Evolutionary conservation across 2,329 filamentous ascomycete species (phyloP), one percentile per base, ranked within the genome.

Genomic region (Cladobotryum protrusum): DNA sequence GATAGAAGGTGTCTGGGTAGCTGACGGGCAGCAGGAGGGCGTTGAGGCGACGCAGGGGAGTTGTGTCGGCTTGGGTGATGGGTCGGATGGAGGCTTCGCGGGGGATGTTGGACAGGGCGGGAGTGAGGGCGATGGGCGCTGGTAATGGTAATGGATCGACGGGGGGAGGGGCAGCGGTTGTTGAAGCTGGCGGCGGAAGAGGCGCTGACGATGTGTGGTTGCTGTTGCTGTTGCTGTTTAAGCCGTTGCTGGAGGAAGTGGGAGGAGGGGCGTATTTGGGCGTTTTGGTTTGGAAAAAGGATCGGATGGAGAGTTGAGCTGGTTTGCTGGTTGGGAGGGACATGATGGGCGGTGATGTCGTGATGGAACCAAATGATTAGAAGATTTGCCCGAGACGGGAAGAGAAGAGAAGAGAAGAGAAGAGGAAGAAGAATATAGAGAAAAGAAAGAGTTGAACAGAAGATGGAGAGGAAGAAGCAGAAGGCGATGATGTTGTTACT

Each of bases 1-100:
- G 66, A 72, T 85, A 86, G 69, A 86, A 86, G 43, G 72, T 72
- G 62, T 85, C 82, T 3, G 79, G 75, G 63, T 86, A 86, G 63
- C 72, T 70, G 52, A 86, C 78, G 45, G 78, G 80, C 1, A 86
- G 78, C 47, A 86, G 75, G 45, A 86, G 75, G 41, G 78, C 70
- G 65, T 84, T 85, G 65, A 86, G 83, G 58, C 82, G 78, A 36
- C 79, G 79, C 5, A 86, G 72, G 41, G 79, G 73, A 50, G 77
- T 69, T 50, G 85, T 66, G 64, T 85, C 79, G 42, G 68, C 60
- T 41, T 71, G 65, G 1, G 69, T 66, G 47, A 83, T 67, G 47
- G 70, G 69, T 5, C 75, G 73, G 60, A 85, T 79, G 51, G 67
- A 65, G 17, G 79, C 79, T 61, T 78, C 71, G 13, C 65, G 66